A percentile compares a stretch with the other conserved stretches of the same genome.
phyloP scores from a whole-genome alignment of 2,329 filamentous ascomycete species.

The Aspergillus bombycis region DNA sequence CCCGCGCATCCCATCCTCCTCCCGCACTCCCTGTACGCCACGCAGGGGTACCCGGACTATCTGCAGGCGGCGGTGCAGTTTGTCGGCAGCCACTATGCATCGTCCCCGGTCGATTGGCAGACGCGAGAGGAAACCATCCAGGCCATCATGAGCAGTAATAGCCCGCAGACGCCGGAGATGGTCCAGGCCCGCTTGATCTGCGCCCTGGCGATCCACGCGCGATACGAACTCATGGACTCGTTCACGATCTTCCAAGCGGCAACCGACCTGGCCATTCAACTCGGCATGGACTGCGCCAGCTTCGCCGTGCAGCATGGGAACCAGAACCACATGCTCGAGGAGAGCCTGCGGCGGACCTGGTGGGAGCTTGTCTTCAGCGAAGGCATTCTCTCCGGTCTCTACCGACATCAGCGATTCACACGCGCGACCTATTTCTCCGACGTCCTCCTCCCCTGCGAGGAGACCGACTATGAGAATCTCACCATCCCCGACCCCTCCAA shows the following conservation, averaged over 20 bases:
- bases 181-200: conserved; percentile 3
- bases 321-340: conserved; percentile 3
- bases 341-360: conserved; percentile 5
- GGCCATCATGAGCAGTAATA: background rate
- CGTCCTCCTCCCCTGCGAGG: conserved; percentile 1
- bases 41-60: conserved; percentile 1
- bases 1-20: conserved; percentile 4
- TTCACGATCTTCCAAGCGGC: background rate
- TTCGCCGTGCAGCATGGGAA: background rate
- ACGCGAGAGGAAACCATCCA: background rate
- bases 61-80: background rate
- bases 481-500: background rate
- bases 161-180: background rate
- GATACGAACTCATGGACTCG: background rate
- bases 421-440: background rate
- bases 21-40: background rate
- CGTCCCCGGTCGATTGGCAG: background rate
- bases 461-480: background rate
- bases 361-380: conserved; percentile 7
- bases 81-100: conserved; percentile 1
- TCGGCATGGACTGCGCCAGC: conserved; percentile 1
- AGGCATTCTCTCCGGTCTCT: conserved; percentile 4
- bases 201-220: background rate
- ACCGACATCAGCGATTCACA: background rate
- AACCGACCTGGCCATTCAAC: conserved; percentile 1